Evolutionary conservation across 2,329 filamentous ascomycete genomes (phyloP).

Genomic region (Fusarium verticillioides): DNA sequence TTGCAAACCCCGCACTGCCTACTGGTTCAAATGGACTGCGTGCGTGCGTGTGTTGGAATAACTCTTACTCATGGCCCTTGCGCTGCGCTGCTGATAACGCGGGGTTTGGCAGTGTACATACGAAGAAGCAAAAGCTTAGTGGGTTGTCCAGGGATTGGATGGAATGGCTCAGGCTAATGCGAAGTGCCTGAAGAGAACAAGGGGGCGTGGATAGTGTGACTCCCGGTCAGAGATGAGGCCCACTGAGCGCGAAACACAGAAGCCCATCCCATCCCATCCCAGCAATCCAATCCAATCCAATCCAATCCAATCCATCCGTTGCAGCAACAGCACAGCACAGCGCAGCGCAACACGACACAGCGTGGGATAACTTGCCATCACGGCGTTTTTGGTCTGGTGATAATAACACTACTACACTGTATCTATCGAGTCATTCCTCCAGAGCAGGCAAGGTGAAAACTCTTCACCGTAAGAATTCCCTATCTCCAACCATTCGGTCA

Average conservation of each 20-base stretch:
- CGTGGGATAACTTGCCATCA: background rate
- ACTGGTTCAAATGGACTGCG: constrained; percentile 9
- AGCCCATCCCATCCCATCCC: background rate
- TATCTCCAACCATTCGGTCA: constrained; percentile 6
- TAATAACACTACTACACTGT: background rate
- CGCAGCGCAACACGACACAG: background rate
- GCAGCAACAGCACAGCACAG: background rate
- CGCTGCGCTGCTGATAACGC: constrained; percentile 28
- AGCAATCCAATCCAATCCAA: background rate
- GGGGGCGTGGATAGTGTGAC: constrained; percentile 16
- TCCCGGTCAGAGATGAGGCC: constrained; percentile 15
- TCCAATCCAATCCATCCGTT: background rate
- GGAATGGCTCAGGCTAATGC: background rate
- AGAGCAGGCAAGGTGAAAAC: background rate
- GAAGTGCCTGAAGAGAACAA: constrained; percentile 8
- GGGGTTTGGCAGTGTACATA: constrained; percentile 10
- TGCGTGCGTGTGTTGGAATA: background rate
- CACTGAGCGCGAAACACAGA: constrained; percentile 4
- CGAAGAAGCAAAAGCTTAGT: background rate
- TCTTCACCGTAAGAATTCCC: constrained; percentile 17
- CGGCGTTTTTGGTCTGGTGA: background rate
- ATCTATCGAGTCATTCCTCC: constrained; percentile 5
- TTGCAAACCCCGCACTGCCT: constrained; percentile 37
- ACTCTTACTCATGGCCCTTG: background rate
- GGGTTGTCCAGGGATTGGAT: background rate